Conservation (phyloP, 2,329 filamentous ascomycete species). For the Myotisia sp. region DNA sequence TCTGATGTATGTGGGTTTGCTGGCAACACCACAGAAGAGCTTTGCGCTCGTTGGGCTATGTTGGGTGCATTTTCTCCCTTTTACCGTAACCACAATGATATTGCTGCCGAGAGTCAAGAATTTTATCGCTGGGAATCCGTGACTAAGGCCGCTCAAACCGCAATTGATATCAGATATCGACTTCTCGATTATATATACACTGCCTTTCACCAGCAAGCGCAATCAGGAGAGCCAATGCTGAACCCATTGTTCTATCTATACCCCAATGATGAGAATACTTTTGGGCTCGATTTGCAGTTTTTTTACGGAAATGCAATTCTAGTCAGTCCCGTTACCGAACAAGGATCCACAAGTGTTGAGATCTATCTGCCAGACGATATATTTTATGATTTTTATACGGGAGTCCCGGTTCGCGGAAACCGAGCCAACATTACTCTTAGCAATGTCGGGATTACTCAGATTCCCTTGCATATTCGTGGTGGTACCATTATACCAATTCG, state of each 20-base stretch:
- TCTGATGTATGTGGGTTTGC: constrained; percentile 67
- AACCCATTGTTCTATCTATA: constrained; percentile 62
- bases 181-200: constrained; percentile 74
- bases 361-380: constrained; percentile 44
- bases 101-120: constrained; percentile 46
- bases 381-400: constrained; percentile 49
- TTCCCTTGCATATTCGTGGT: constrained; percentile 50
- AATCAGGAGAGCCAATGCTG: constrained; percentile 50
- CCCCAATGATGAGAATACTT: constrained; percentile 41
- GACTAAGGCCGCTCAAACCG: constrained; percentile 49
- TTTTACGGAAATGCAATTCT: constrained; percentile 46
- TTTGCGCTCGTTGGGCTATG: constrained; percentile 63
- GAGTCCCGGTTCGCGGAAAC: constrained; percentile 31
- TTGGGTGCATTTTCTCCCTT: constrained; percentile 62
- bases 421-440: constrained; percentile 32
- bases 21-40: constrained; percentile 48
- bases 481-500: constrained; percentile 48
- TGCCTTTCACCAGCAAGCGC: constrained; percentile 45
- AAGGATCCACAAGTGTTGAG: constrained; percentile 38
- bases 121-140: constrained; percentile 57
- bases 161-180: constrained; percentile 58
- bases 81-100: constrained; percentile 58
- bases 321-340: constrained; percentile 41
- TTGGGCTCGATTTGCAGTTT: constrained; percentile 41
- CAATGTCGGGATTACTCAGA: constrained; percentile 37